Conservation (phyloP, 2,329 filamentous ascomycete genomes). For the Aspergillus vadensis region DNA sequence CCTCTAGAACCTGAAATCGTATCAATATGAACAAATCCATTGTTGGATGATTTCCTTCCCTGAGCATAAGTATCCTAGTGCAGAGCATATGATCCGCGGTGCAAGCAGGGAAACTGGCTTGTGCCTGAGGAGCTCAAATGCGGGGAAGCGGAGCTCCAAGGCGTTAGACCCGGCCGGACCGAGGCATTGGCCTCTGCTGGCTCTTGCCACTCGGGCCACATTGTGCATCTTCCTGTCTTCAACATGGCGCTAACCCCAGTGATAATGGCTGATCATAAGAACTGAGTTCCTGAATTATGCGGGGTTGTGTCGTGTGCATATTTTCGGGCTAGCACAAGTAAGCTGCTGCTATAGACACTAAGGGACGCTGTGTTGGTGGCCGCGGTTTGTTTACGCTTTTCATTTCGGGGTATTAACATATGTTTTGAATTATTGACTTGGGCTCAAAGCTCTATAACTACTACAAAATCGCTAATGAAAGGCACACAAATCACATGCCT, state of each 20-base stretch:
- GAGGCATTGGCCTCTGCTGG: slow-evolving; percentile 17
- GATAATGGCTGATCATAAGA: not conserved
- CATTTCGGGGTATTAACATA: not conserved
- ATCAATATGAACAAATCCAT: not conserved
- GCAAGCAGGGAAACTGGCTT: not conserved
- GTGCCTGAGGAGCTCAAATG: slow-evolving; percentile 7
- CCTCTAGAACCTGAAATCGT: not conserved
- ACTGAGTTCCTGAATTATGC: not conserved
- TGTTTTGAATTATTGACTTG: not conserved
- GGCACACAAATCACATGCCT: too few species aligned
- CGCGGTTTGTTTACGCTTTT: not conserved
- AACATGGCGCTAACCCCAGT: not conserved
- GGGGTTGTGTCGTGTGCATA: not conserved
- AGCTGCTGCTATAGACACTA: not conserved
- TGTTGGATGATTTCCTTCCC: not conserved
- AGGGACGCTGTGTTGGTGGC: not conserved
- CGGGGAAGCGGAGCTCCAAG: slow-evolving; percentile 14
- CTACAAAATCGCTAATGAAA: too few species aligned
- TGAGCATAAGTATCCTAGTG: not conserved
- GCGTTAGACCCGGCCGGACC: slow-evolving; percentile 17
- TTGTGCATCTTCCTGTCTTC: not conserved
- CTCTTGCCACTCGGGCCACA: not conserved
- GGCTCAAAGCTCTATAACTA: not conserved
- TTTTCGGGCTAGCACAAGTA: not conserved
- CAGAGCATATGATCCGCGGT: not conserved